Evolutionary conservation across 2,329 filamentous ascomycete genomes (phyloP), one percentile per base, ranked within the genome.

Genomic region (Fusarium sp.): DNA sequence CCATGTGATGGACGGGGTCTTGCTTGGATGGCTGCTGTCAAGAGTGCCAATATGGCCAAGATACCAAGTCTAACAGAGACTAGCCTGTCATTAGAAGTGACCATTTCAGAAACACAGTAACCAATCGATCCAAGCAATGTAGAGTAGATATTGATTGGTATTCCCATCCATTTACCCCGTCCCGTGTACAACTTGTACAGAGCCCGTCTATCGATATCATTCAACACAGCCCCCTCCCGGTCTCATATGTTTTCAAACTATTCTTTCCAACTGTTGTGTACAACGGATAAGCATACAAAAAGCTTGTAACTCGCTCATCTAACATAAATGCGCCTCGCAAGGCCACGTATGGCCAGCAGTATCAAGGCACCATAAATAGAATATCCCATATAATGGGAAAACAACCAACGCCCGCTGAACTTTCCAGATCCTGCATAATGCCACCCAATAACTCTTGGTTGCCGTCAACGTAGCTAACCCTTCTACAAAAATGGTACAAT

Each of bases 81-180:
- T 24, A 6, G 16, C 30, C 4, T 37, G n/a, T 7, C n/a, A 30
- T 32, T 25, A 20, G 27, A 24, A n/a, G 14, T 7, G 9, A 16
- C 9, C 14, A 27, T 24, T 4, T 41, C 16, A 29, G 27, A 13
- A 6, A 29, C 25, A 24, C n/a, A 16, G 20, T 40, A 4, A 49
- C 30, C 34, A 7, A 18, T 14, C 9, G 9, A 20, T 30, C 13
- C 32, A 14, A 20, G 18, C 83, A 9, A 11, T 9, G 81, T 11
- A 71, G 64, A 18, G 87, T 83, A 73, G 69, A 86, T 27, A 32
- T 86, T 6, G 77, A 44, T 49, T 69, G 45, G 29, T 47, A 63
- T 59, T 65, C 42, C 52, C n/a, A 51, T 42, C 30, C 48, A 67
- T 55, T 52, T 22, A 18, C 32, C 24, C 20, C 55, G 41, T 44